Conservation (phyloP, 768 basidiomycete genomes). For the Amyloporia xantha region DNA sequence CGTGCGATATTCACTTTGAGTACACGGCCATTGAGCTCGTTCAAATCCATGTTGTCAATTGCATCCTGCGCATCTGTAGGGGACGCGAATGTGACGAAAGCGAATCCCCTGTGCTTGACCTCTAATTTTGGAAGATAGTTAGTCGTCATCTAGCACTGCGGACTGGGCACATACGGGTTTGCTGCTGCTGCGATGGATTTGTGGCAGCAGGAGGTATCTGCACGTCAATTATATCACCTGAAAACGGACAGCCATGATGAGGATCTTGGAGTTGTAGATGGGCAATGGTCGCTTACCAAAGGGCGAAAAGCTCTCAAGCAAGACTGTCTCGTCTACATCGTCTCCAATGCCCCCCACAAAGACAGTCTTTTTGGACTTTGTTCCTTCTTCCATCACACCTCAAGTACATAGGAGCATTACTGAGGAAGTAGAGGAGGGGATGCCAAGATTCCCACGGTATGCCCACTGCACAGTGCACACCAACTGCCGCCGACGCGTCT, state of each 20-base stretch:
- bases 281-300: constrained; percentile 56
- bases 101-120: constrained; percentile 87
- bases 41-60: constrained; percentile 98
- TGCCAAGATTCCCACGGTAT: background rate
- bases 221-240: constrained; percentile 91
- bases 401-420: too few relatives aligned
- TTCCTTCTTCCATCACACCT: constrained; percentile 74
- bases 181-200: constrained; percentile 60
- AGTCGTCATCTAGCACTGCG: too few relatives aligned
- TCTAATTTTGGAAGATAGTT: constrained; percentile 35
- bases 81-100: constrained; percentile 81
- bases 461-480: too few relatives aligned
- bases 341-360: constrained; percentile 81
- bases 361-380: constrained; percentile 78
- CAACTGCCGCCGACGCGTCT: too few relatives aligned
- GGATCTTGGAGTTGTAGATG: background rate
- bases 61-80: constrained; percentile 88
- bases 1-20: constrained; percentile 82
- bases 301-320: constrained; percentile 77
- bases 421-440: background rate
- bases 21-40: constrained; percentile 73
- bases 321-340: constrained; percentile 70
- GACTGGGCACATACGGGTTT: too few relatives aligned
- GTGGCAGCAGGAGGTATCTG: constrained; percentile 76
- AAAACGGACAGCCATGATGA: constrained; percentile 6